Conservation (phyloP, 768 basidiomycete species). For the Pulveroboletus sp. region DNA sequence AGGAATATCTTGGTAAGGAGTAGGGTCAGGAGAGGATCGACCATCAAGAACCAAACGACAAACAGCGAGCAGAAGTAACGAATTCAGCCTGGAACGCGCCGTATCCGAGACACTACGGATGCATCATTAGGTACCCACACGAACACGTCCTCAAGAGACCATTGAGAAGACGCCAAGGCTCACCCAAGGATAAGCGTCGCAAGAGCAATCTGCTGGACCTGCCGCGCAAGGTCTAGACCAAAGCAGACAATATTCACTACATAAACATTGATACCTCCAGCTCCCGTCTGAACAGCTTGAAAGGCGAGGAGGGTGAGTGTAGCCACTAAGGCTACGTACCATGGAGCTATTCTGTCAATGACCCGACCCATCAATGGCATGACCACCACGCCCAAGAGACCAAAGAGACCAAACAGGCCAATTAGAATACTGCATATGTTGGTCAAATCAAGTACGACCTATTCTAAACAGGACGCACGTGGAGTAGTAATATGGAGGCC, state of each 20-base stretch:
- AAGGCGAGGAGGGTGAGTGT: constrained; percentile 42
- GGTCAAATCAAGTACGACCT: neutral
- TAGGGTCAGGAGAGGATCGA: neutral
- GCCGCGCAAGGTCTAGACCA: constrained; percentile 63
- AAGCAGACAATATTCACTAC: constrained; percentile 64
- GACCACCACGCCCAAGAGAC: constrained; percentile 59
- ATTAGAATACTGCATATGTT: constrained; percentile 40
- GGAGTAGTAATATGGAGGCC: constrained; percentile 66
- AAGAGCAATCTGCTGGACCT: constrained; percentile 62
- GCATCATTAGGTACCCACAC: neutral
- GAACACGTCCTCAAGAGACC: neutral
- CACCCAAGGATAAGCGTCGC: constrained; percentile 49
- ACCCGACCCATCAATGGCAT: constrained; percentile 64
- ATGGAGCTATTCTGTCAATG: constrained; percentile 65
- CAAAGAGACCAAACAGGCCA: constrained; percentile 67
- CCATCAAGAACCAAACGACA: constrained; percentile 6
- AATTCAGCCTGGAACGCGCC: constrained; percentile 68
- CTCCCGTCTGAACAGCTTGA: constrained; percentile 58
- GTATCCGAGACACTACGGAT: constrained; percentile 28
- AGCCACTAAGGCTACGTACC: constrained; percentile 62
- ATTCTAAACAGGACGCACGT: constrained; percentile 37
- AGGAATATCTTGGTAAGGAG: constrained; percentile 45
- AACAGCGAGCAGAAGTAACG: constrained; percentile 62
- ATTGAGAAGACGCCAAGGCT: constrained; percentile 11
- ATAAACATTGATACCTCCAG: constrained; percentile 60